Percentiles rank a stretch among this genome's conserved stretches.
phyloP scores from a whole-genome alignment of 148 eudicot species.

The Nepenthes mirabilis region DNA sequence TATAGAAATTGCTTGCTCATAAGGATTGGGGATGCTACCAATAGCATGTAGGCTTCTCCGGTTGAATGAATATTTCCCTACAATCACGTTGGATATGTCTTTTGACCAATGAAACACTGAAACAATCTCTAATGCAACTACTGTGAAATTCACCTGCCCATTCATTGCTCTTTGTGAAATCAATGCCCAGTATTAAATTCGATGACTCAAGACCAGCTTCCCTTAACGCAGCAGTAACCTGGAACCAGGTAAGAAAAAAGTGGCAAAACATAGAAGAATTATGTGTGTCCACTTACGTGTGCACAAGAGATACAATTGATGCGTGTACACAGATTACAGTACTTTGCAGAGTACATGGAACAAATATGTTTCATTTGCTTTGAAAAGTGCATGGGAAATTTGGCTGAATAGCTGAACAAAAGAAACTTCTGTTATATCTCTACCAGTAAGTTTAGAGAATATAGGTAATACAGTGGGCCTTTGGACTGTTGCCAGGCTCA shows the following conservation, averaged over 20 bases:
- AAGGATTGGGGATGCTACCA: constrained; percentile 44
- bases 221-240: constrained; percentile 62
- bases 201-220: constrained; percentile 95
- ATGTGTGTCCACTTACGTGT: not conserved
- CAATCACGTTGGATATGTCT: constrained; percentile 7
- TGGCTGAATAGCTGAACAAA: too few species aligned
- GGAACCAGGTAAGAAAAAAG: constrained; percentile 2
- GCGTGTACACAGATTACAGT: too few species aligned
- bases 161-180: constrained; percentile 62
- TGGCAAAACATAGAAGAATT: not conserved
- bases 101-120: not conserved
- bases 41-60: constrained; percentile 69
- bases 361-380: too few species aligned
- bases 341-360: too few species aligned
- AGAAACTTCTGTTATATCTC: too few species aligned
- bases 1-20: constrained; percentile 77
- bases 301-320: too few species aligned
- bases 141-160: constrained; percentile 47
- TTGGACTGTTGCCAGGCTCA: too few species aligned
- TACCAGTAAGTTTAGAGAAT: too few species aligned
- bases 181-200: constrained; percentile 71
- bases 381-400: too few species aligned
- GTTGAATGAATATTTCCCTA: constrained; percentile 59
- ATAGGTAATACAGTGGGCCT: too few species aligned
- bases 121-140: not conserved